Conservation (phyloP, 2,329 filamentous ascomycete species). For the Aspergillus niger region DNA sequence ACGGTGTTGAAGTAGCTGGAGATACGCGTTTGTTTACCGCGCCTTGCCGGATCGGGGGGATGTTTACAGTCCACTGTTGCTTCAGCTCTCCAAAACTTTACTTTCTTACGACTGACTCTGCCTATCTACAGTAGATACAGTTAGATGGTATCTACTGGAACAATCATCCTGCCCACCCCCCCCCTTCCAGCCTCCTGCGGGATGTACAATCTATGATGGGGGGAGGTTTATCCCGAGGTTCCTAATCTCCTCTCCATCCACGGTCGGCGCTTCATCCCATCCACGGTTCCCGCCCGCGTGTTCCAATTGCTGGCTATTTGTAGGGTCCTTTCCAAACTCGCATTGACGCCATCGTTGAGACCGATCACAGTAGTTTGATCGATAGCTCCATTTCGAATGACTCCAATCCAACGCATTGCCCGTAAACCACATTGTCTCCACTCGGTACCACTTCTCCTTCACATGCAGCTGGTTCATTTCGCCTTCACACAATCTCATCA, state of each 20-base stretch:
- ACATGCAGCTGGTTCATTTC: neutral
- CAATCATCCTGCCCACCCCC: neutral
- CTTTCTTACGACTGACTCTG: neutral
- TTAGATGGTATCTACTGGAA: no score
- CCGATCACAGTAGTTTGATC: neutral
- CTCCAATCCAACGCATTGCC: neutral
- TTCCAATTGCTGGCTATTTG: neutral
- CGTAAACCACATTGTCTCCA: neutral
- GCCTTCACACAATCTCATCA: slow-evolving; percentile 9
- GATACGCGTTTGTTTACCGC: slow-evolving; percentile 26
- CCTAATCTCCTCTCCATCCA: neutral
- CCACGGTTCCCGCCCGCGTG: neutral
- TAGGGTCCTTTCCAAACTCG: neutral
- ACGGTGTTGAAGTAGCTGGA: slow-evolving; percentile 14
- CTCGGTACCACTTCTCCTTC: no score
- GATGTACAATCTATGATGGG: neutral
- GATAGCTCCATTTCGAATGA: neutral
- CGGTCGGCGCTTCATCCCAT: neutral
- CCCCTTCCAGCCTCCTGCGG: neutral
- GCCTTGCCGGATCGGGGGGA: slow-evolving; percentile 21
- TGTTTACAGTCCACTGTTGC: neutral
- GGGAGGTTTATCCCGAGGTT: neutral
- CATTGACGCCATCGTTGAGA: neutral
- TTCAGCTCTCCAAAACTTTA: neutral
- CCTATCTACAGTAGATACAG: slow-evolving; percentile 1